Base-by-base conservation (phyloP, 306 rosid species). In the Acacia melanoxylon region DNA sequence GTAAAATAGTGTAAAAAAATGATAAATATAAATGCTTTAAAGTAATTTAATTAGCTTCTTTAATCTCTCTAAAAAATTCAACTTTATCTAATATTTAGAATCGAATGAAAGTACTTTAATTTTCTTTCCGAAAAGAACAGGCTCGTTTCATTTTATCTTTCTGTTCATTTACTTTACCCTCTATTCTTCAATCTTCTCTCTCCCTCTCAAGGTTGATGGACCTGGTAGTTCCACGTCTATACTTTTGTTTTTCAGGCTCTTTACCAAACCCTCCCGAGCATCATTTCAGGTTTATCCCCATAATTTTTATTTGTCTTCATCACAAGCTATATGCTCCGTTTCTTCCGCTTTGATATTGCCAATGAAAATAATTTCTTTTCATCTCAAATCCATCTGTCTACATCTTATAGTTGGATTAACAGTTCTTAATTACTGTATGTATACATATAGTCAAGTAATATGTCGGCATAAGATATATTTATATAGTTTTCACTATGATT, bases 271-370 rank as follows among this genome's bases (percentile, higher is more conserved):
- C 54, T 44, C 14, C 31, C 76, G 74, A 52, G 31, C 31, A 9
- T 15, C 65, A 52, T 33, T 77, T 77, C 78, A 41, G 81, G 81
- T 52, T 69, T 77, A 80, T 77, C 27, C 80, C 65, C 56, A 11
- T 62, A 3, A n/a, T 22, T 25, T 12, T 10, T 25, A 61, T 61
- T 61, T 24, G 8, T 24, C 67, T 61, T 61, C 67, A 72, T 25
- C 67, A 76, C 62, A 72, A 37, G 62, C 22, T 63, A 80, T 79
- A 70, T 80, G 24, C 70, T 72, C 86, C 82, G 2, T 44, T 66
- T 80, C 80, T 71, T 72, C 80, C 83, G 78, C 80, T 65, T 48
- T 78, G 37, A 27, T 54, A 79, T 82, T 58, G 63, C 29, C 45
- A 7, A 37, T 10, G 51, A 77, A 72, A 15, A 8, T 68, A 8